Conservation (phyloP, 768 basidiomycete genomes). For the Mycena crocata region DNA sequence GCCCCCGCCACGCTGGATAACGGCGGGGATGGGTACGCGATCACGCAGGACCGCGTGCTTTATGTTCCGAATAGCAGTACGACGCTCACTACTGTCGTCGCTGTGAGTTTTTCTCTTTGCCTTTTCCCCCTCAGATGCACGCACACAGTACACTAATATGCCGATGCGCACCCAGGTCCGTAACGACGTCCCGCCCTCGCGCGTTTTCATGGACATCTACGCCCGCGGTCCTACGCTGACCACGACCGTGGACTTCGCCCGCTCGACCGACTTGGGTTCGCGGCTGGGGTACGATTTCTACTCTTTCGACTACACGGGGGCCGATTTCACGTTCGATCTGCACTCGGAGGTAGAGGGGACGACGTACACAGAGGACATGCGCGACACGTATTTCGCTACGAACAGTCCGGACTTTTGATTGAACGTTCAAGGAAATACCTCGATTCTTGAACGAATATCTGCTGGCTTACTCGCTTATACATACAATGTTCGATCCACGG, state of each 20-base stretch:
- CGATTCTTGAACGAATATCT: no score
- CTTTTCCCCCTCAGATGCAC: neutral
- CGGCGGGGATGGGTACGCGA: conserved; percentile 53
- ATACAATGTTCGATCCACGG: no score
- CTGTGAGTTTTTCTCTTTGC: conserved; percentile 35
- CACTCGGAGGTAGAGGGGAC: conserved; percentile 41
- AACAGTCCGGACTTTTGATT: conserved; percentile 34
- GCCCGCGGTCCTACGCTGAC: conserved; percentile 41
- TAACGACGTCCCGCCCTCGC: conserved; percentile 41
- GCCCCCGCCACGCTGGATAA: conserved; percentile 52
- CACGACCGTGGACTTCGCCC: conserved; percentile 41
- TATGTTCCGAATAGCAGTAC: conserved; percentile 55
- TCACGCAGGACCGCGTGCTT: conserved; percentile 56
- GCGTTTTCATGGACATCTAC: conserved; percentile 41
- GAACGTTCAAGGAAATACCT: no score
- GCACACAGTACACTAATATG: neutral
- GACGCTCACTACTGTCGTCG: conserved; percentile 42
- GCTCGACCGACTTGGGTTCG: conserved; percentile 37
- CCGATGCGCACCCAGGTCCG: conserved; percentile 36
- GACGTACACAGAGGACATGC: conserved; percentile 46
- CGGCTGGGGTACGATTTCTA: conserved; percentile 47
- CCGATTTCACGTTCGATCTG: conserved; percentile 46
- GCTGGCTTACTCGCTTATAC: no score
- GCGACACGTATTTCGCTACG: conserved; percentile 40
- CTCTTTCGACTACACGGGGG: conserved; percentile 40